Base-by-base conservation (phyloP, 192 early-diverging fungal genomes). In the Backusella mclennaniae region DNA sequence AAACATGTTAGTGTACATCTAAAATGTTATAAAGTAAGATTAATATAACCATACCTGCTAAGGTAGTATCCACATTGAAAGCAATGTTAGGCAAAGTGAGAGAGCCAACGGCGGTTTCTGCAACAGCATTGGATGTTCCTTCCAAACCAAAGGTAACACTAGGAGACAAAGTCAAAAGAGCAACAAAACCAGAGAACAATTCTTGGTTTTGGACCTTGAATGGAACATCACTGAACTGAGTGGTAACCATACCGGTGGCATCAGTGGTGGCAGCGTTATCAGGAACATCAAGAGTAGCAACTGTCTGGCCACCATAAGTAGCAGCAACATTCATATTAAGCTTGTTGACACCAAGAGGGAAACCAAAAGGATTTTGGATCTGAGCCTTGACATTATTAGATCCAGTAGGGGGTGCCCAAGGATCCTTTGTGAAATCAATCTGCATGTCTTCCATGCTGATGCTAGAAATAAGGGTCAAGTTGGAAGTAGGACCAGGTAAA, bases 381-480 rank as follows among this genome's bases (percentile, higher is more conserved):
- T 79, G 75, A 29, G 79, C 81, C 23, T 80, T 80, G n/a, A 84
- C 77, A 17, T 73, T 74, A 76, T 42, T 81, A 15, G 88, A 87
- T 6, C 83, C 77, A 12, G 82, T 74, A 36, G 73, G 52, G 6
- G 88, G 88, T 4, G 78, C 74, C 75, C 83, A 89, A n/a, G 88
- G 76, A 76, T 83, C 80, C 39, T 77, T 74, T 6, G 86, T 85
- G 66, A 89, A 87, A 73, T 89, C 84, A 33, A 87, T 69, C 4
- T 79, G 44, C 77, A 84, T 80, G 4, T 87, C 75, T n/a, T 77
- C 79, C 71, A 88, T 73, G 19, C 75, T 69, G 35, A 86, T 75
- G 29, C 73, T 36, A 26, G 76, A 53, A 52, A 85, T 85, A 68
- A 88, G 74, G 17, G 75, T 73, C 33, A 84, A 44, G 36, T 84